Base-by-base conservation (phyloP, 2,329 filamentous ascomycete species). In the Myriosclerotinia curreyana region DNA sequence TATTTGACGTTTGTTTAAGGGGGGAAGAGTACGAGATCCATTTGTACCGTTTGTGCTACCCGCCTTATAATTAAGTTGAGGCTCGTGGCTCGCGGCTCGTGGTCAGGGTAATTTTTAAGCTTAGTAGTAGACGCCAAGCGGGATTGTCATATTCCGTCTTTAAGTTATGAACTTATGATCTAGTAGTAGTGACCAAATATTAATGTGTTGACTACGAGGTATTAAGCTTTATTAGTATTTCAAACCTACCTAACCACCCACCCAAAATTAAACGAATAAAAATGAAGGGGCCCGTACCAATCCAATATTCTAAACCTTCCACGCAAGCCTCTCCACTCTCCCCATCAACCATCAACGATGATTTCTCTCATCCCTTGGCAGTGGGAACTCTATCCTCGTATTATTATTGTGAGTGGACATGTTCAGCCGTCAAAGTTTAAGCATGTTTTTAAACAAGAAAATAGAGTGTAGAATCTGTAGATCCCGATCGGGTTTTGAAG, bases 321-420 rank as follows among this genome's bases (percentile, higher is more conserved):
- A 55, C 53, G 53, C 53, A 55, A 55, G 53, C 53, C 53, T 55
- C 22, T 44, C 53, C 53, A 55, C 53, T 55, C 38, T 44, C 44
- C 54, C 54, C 40, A 31, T 31, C 28, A 31, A 31, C 5, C 25
- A 46, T 56, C 53, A 56, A 56, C n/a, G 25, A 31, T 28, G 54
- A 46, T 56, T 56, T 56, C 20, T 40, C 12, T 34, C 22, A 7
- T 31, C 34, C 34, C 54, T 46, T 56, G 54, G 28, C 40, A n/a
- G n/a, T n/a, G n/a, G n/a, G n/a, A n/a, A 31, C 7, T n/a, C 6
- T 46, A 28, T 22, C 25, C 28, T 56, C 40, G 40, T 46, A 56
- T 56, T 6, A 12, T 56, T 46, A 56, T 56, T 6, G 6, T 56
- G 38, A 56, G 53, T 56, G 53, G 53, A 8, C 22, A 12, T 44